phyloP scores from a whole-genome alignment of 2,329 filamentous ascomycete genomes.

The Emergomyces orientalis region DNA sequence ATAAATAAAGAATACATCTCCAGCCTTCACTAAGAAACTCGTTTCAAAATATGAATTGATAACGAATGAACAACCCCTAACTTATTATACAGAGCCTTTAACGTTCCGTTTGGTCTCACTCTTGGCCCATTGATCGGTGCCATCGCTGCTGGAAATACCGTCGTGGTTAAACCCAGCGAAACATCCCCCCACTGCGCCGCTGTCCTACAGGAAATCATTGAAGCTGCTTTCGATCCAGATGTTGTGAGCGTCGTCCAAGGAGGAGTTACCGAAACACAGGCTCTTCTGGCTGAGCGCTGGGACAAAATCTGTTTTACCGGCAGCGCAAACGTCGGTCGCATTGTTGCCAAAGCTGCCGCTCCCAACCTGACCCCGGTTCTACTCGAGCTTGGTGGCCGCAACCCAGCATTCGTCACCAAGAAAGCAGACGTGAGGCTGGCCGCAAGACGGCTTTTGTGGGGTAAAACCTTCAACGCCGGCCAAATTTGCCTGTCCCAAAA shows the following conservation, averaged over 20 bases:
- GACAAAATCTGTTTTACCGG: conserved; percentile 99
- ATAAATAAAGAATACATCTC: neutral
- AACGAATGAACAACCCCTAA: neutral
- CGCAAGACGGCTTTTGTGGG: conserved; percentile 77
- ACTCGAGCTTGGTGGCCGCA: conserved; percentile 82
- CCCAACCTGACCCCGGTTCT: conserved; percentile 77
- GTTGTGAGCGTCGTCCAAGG: conserved; percentile 76
- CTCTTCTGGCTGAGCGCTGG: conserved; percentile 79
- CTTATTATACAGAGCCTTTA: conserved; percentile 56
- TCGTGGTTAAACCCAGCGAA: conserved; percentile 85
- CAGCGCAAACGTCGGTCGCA: conserved; percentile 65
- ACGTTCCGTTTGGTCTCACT: conserved; percentile 79
- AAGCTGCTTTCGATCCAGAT: conserved; percentile 63
- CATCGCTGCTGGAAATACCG: conserved; percentile 85
- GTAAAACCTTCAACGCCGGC: conserved; percentile 75
- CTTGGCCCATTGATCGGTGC: conserved; percentile 75
- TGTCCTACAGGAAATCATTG: conserved; percentile 68
- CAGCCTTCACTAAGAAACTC: neutral
- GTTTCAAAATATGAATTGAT: neutral
- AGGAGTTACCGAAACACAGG: conserved; percentile 66
- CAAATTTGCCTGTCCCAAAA: conserved; percentile 92
- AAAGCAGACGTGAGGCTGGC: conserved; percentile 71
- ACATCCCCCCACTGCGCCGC: conserved; percentile 65
- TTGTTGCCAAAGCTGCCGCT: conserved; percentile 83
- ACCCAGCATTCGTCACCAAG: conserved; percentile 85